Conservation (phyloP, 2,329 filamentous ascomycete species). For the Parafenestella ontariensis region DNA sequence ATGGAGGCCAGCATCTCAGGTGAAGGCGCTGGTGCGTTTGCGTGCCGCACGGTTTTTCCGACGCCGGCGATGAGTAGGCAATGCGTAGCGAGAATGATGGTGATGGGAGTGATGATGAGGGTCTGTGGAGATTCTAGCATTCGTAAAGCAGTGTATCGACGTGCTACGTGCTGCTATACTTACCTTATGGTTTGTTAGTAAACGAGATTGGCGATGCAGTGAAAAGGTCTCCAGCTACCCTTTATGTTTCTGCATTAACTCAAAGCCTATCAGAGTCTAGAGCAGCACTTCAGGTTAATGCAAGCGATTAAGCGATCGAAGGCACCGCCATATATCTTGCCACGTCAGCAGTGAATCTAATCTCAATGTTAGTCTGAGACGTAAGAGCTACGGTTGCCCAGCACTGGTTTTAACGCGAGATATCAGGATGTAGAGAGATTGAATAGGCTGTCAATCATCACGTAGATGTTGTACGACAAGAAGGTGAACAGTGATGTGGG, state of each 20-base stretch:
- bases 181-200: neutral
- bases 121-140: neutral
- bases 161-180: neutral
- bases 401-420: neutral
- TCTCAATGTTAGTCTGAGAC: neutral
- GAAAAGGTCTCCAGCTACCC: neutral
- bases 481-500: neutral
- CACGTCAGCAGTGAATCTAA: neutral
- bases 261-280: neutral
- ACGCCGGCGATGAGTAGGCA: neutral
- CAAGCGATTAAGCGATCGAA: neutral
- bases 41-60: neutral
- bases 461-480: neutral
- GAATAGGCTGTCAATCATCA: neutral
- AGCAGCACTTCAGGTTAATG: neutral
- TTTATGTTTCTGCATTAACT: neutral
- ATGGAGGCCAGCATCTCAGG: neutral
- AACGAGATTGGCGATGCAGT: neutral
- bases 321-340: neutral
- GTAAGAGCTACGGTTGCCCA: neutral
- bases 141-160: neutral
- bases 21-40: neutral
- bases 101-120: constrained; percentile 1
- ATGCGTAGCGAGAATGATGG: neutral
- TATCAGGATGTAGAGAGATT: neutral